Conservation (phyloP, 768 basidiomycete genomes). For the Lepiota brunneoincarnata region DNA sequence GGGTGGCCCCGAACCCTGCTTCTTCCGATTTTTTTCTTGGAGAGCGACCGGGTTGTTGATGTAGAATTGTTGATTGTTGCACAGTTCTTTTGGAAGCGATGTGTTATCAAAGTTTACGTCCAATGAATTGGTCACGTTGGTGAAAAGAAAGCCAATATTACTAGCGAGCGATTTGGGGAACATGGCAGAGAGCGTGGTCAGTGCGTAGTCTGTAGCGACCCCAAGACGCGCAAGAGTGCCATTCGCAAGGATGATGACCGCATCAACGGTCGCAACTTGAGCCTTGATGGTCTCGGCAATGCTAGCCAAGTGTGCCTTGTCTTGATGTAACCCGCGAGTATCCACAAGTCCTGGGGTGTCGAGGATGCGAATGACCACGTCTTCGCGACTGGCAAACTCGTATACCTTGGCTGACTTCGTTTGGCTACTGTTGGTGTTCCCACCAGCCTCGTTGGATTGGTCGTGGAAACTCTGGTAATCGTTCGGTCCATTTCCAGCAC, state of each 20-base stretch:
- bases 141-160: constrained; percentile 24
- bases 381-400: neutral
- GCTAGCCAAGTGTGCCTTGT: constrained; percentile 21
- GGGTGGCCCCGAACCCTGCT: too few relatives aligned
- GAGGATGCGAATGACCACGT: constrained; percentile 17
- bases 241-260: constrained; percentile 27
- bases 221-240: constrained; percentile 21
- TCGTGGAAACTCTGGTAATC: too few relatives aligned
- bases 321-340: constrained; percentile 23
- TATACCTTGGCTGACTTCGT: too few relatives aligned
- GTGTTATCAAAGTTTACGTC: constrained; percentile 6
- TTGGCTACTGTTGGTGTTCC: too few relatives aligned
- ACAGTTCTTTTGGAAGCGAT: too few relatives aligned
- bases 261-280: constrained; percentile 18
- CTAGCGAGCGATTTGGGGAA: constrained; percentile 20
- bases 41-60: constrained; percentile 15
- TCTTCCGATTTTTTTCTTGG: too few relatives aligned
- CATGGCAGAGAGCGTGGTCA: constrained; percentile 20
- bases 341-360: constrained; percentile 30
- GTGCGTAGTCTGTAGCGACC: constrained; percentile 25
- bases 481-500: too few relatives aligned
- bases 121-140: constrained; percentile 16
- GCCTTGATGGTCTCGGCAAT: constrained; percentile 23
- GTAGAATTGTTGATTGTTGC: neutral
- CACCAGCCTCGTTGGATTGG: too few relatives aligned